A percentile compares a stretch with the other conserved stretches of the same genome.
These are phyloP conservation scores for Yarrowia sp. DNA, from an alignment of 805 yeast species.

Conservation along the genomic window DNA sequence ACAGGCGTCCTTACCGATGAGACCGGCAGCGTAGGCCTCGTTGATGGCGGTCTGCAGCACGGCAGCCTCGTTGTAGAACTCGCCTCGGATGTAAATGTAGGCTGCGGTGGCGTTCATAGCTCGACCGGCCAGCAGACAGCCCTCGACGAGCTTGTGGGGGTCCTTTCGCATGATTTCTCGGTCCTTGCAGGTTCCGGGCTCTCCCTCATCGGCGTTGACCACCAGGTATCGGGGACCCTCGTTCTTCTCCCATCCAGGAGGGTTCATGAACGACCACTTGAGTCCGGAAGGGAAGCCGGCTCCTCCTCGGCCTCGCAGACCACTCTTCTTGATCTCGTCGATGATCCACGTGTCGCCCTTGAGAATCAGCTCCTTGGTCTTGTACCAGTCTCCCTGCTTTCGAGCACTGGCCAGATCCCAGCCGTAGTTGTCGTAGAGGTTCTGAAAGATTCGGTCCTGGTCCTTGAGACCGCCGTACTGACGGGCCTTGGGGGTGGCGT, in stretches of 20 bases:
- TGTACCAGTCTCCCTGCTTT: slow-evolving; percentile 90
- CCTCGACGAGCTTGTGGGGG: slow-evolving; percentile 90
- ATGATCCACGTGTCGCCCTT: slow-evolving; percentile 92
- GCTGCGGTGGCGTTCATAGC: slow-evolving; percentile 95
- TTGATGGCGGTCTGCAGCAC: slow-evolving; percentile 80
- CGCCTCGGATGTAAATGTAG: slow-evolving; percentile 89
- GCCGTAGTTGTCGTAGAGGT: slow-evolving; percentile 77
- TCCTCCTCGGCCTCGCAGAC: slow-evolving; percentile 91
- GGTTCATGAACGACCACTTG: slow-evolving; percentile 94
- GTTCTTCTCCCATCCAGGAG: slow-evolving; percentile 94
- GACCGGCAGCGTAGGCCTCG: slow-evolving; percentile 83
- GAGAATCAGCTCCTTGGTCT: slow-evolving; percentile 81
- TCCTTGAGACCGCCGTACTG: slow-evolving; percentile 78
- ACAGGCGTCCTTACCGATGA: slow-evolving; percentile 83
- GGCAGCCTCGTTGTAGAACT: slow-evolving; percentile 82
- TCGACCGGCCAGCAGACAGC: slow-evolving; percentile 87
- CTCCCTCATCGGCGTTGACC: slow-evolving; percentile 94
- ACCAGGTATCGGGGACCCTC: slow-evolving; percentile 87
- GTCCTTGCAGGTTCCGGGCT: slow-evolving; percentile 93
- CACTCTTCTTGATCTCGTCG: slow-evolving; percentile 83
- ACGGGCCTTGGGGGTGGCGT: slow-evolving; percentile 46
- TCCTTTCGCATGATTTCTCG: slow-evolving; percentile 90
- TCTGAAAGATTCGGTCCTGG: slow-evolving; percentile 86
- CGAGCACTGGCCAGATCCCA: slow-evolving; percentile 74
- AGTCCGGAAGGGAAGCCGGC: slow-evolving; percentile 93